phyloP scores from a whole-genome alignment of 768 basidiomycete species.

The Russula dissimulans region DNA sequence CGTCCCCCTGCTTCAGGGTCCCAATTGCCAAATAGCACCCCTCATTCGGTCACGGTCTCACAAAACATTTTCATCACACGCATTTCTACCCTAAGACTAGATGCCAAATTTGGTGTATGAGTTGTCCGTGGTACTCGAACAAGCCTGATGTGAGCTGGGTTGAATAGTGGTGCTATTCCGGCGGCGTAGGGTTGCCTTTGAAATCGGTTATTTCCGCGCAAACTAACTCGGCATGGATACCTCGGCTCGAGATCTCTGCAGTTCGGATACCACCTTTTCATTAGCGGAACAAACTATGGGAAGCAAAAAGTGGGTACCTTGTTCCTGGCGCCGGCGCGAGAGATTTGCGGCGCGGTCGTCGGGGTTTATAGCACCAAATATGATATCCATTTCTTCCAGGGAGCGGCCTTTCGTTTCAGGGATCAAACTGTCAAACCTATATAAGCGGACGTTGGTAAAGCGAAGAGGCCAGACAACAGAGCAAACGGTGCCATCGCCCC shows the following conservation, averaged over 20 bases:
- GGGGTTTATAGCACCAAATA: conserved; percentile 48
- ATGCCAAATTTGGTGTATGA: too few relatives aligned
- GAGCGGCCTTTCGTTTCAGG: conserved; percentile 35
- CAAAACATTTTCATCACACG: too few relatives aligned
- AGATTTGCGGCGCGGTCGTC: conserved; percentile 50
- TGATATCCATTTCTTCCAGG: conserved; percentile 47
- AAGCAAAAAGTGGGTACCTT: conserved; percentile 20
- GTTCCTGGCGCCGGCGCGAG: conserved; percentile 30
- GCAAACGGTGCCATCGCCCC: conserved; percentile 61
- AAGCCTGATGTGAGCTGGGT: too few relatives aligned
- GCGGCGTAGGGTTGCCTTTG: too few relatives aligned
- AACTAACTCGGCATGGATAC: not conserved
- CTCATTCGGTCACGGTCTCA: too few relatives aligned
- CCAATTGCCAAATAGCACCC: too few relatives aligned
- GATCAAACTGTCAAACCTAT: conserved; percentile 24
- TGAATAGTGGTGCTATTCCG: too few relatives aligned
- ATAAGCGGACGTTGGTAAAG: not conserved
- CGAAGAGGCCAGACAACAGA: conserved; percentile 32
- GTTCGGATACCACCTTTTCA: not conserved
- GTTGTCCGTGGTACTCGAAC: too few relatives aligned
- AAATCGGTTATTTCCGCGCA: too few relatives aligned
- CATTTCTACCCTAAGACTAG: too few relatives aligned
- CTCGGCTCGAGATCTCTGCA: not conserved
- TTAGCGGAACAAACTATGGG: not conserved
- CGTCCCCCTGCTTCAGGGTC: too few relatives aligned